Evolutionary conservation across 106 monocot species (phyloP).

Genomic region (Dendrobium nobile): DNA sequence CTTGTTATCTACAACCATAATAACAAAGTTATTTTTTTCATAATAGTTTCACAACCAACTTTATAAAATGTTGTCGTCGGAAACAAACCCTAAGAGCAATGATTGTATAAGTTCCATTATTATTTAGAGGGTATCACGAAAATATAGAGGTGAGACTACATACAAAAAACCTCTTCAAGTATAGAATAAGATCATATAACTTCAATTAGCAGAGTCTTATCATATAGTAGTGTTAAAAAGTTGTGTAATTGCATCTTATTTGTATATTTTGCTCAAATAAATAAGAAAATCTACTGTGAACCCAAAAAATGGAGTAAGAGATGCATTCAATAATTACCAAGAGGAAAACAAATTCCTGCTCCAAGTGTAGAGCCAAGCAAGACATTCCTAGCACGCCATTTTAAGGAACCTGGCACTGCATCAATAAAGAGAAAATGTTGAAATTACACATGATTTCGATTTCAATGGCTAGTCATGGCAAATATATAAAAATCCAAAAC

Average conservation of each 20-base stretch:
- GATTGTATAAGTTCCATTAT: neutral
- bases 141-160: neutral
- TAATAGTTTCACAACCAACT: no score
- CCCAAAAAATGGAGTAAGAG: neutral
- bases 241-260: neutral
- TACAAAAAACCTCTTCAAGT: neutral
- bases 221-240: neutral
- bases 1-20: no score
- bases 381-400: slow-evolving; percentile 70
- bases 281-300: neutral
- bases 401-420: slow-evolving; percentile 62
- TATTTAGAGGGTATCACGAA: neutral
- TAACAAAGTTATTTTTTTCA: no score
- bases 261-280: neutral
- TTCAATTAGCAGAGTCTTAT: neutral
- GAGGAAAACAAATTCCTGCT: slow-evolving; percentile 72
- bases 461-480: neutral
- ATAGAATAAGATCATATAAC: neutral
- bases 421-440: neutral
- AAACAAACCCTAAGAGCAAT: neutral
- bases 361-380: slow-evolving; percentile 65
- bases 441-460: neutral
- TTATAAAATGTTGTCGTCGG: no score
- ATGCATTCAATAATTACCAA: slow-evolving; percentile 34
- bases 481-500: neutral